A percentile compares a stretch with the other conserved stretches of the same genome.
phyloP scores from a whole-genome alignment of 257 asterid genomes.

The Solanum bulbocastanum region DNA sequence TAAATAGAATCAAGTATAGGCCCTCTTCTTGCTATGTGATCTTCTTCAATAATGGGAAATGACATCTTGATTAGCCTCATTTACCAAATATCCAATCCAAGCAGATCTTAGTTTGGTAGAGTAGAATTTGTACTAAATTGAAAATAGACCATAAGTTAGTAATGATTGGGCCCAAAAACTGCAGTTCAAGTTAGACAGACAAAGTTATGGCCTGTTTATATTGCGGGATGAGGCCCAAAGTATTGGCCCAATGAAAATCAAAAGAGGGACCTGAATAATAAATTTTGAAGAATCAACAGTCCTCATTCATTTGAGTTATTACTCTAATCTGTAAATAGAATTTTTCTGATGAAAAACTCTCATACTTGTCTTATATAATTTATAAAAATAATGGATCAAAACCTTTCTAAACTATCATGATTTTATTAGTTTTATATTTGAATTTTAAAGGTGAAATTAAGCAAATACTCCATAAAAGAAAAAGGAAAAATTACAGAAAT shows the following conservation, averaged over 20 bases:
- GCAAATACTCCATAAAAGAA: no score
- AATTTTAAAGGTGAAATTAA: no score
- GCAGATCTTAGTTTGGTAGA: neutral
- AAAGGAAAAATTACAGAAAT: no score
- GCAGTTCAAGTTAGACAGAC: neutral
- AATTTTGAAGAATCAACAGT: neutral
- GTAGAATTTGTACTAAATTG: neutral
- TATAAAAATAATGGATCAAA: no score
- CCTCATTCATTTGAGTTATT: neutral
- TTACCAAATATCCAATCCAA: neutral
- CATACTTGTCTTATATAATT: no score
- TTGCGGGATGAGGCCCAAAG: neutral
- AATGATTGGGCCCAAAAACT: neutral
- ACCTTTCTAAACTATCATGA: no score
- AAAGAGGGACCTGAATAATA: neutral
- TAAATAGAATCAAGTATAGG: neutral
- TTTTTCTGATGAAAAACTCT: no score
- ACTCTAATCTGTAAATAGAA: no score
- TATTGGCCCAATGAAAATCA: neutral
- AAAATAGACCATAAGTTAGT: neutral
- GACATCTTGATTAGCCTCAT: neutral
- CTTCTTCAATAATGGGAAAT: neutral
- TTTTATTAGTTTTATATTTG: no score
- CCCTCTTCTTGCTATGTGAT: neutral
- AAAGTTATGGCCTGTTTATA: neutral